Percentiles rank a stretch among this genome's conserved stretches.
phyloP scores from a whole-genome alignment of 2,329 filamentous ascomycete species.

The Alternaria sp. region DNA sequence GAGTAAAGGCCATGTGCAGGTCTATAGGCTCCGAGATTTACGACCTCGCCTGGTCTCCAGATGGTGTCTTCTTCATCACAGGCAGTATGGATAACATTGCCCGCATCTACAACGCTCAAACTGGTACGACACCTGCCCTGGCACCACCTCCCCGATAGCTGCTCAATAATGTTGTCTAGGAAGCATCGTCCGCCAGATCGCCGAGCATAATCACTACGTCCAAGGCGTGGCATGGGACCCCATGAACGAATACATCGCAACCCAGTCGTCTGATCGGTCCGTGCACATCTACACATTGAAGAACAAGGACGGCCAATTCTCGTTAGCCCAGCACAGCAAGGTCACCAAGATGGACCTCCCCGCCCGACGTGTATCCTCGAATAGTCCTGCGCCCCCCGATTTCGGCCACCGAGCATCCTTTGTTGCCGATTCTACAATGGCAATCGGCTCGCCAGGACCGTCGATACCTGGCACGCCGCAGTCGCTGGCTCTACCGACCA shows the following conservation, averaged over 20 bases:
- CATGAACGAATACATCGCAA: constrained; percentile 96
- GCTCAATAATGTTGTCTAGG: constrained; percentile 37
- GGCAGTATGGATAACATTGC: constrained; percentile 99
- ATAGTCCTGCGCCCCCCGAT: constrained; percentile 90
- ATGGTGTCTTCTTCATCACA: constrained; percentile 94
- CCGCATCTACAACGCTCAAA: constrained; percentile 93
- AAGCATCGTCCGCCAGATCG: constrained; percentile 79
- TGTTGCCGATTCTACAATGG: constrained; percentile 61
- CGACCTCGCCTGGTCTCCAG: constrained; percentile 98
- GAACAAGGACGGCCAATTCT: constrained; percentile 95
- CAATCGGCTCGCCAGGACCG: constrained; percentile 79
- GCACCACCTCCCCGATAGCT: constrained; percentile 18
- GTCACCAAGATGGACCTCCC: constrained; percentile 95
- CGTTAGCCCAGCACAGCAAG: constrained; percentile 78
- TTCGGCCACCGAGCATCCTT: constrained; percentile 73
- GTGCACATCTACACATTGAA: constrained; percentile 97
- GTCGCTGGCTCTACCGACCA: constrained; percentile 79
- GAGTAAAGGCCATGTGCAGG: constrained; percentile 96
- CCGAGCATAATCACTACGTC: constrained; percentile 97
- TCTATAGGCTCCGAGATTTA: constrained; percentile 97
- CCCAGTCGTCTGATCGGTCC: constrained; percentile 96
- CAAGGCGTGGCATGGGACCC: constrained; percentile 99
- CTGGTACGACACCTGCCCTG: constrained; percentile 65
- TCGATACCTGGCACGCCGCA: constrained; percentile 95
- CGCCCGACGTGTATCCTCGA: constrained; percentile 85